Evolutionary conservation across 2,329 filamentous ascomycete species (phyloP).

Genomic region (Lachnellula cervina): DNA sequence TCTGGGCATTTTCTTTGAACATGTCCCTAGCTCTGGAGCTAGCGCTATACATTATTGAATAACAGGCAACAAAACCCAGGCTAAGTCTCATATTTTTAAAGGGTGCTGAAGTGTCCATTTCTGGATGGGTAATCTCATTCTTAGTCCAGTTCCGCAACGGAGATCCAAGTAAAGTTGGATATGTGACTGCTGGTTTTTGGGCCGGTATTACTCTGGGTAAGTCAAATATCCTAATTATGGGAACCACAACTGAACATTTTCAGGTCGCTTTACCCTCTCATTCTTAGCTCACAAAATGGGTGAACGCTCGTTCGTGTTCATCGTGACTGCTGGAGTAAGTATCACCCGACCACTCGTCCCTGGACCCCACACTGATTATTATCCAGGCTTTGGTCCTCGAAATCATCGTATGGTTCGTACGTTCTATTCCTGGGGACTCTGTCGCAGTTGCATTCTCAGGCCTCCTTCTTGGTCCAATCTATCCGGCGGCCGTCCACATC

Average conservation of each 20-base stretch:
- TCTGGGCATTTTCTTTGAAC: neutral
- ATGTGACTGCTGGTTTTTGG: slow-evolving; percentile 68
- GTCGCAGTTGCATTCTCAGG: slow-evolving; percentile 65
- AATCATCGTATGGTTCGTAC: slow-evolving; percentile 69
- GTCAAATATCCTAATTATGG: slow-evolving; percentile 27
- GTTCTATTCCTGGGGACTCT: slow-evolving; percentile 63
- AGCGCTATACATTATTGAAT: neutral
- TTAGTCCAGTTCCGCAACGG: slow-evolving; percentile 67
- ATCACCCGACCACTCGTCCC: neutral
- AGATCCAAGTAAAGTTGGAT: slow-evolving; percentile 67
- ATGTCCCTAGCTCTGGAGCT: neutral
- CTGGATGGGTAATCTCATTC: slow-evolving; percentile 81
- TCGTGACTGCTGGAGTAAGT: slow-evolving; percentile 46
- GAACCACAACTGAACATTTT: neutral
- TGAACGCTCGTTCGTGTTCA: slow-evolving; percentile 62
- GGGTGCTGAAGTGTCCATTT: slow-evolving; percentile 74
- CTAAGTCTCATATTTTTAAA: too few relatives aligned
- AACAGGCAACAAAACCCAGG: too few relatives aligned
- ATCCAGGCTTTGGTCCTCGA: slow-evolving; percentile 55
- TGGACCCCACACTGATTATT: neutral
- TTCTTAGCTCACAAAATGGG: slow-evolving; percentile 63
- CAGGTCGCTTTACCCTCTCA: slow-evolving; percentile 65
- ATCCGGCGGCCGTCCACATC: slow-evolving; percentile 63
- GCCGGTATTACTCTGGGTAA: slow-evolving; percentile 69
- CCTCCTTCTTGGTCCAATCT: slow-evolving; percentile 70